Base-by-base conservation (phyloP, 2,329 filamentous ascomycete genomes). In the Neofusicoccum parvum region DNA sequence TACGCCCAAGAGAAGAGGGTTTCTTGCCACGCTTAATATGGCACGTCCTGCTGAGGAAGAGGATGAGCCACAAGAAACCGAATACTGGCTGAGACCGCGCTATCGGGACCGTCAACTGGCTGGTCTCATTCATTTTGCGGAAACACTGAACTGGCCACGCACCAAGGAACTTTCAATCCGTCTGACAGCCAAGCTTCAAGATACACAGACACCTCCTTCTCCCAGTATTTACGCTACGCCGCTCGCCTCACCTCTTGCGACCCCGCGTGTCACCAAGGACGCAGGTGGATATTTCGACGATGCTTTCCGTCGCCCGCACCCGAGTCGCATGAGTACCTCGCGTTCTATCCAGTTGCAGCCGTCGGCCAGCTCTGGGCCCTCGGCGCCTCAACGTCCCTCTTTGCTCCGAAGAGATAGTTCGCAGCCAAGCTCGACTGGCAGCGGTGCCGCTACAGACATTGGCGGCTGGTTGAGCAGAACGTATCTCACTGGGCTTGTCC, bases 381-480 rank as follows among this genome's bases (percentile, higher is more conserved):
- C 48, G n/a, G 43, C 64, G 6, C 64, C 54, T 39, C 32, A 27
- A 51, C 23, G 41, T 17, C 46, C 46, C 6, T 49, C 43, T 12
- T 36, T 65, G 51, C 63, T 65, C 1, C 54, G 63, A 9, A 56
- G 36, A 50, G 64, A 65, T 39, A 62, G 45, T 14, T 50, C 48
- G 36, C 17, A 39, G 12, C 58, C 41, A 12, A 66, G 48, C n/a
- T 45, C 56, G 10, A 23, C 12, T n/a, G 15, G 23, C 3, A 58
- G 53, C 23, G 65, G 69, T 7, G 67, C 71, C 34, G 41, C 67
- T 6, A 15, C 71, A 45, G 76, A 80, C 27, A 73, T 80, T 34
- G 78, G 82, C 41, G 83, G 84, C 10, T 87, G 85, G 85, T 77
- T 87, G 3, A 85, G 83, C 60, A 80, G 84, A 34, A 82, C 82